Evolutionary conservation across 805 yeast genomes (phyloP).

Genomic region (Pichia eremophila): DNA sequence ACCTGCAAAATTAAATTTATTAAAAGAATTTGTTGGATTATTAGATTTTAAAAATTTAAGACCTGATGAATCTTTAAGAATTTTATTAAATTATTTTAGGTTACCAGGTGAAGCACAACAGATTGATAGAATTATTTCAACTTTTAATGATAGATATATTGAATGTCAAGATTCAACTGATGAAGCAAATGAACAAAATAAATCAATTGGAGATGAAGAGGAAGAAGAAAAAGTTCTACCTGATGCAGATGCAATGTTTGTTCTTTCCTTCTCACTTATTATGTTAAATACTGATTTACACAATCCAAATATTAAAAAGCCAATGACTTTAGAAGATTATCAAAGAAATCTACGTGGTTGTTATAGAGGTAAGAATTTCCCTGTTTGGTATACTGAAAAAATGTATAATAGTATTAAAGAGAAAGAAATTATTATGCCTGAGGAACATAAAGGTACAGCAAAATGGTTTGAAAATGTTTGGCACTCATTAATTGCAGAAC

Average conservation of each 20-base stretch:
- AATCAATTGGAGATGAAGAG: conserved; percentile 18
- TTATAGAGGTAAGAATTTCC: conserved; percentile 66
- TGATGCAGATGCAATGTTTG: conserved; percentile 78
- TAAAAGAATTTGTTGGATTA: conserved; percentile 53
- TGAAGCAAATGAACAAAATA: conserved; percentile 1
- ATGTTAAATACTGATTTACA: conserved; percentile 92
- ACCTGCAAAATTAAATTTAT: conserved; percentile 50
- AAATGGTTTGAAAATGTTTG: conserved; percentile 86
- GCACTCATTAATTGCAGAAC: conserved; percentile 58
- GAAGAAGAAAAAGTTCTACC: conserved; percentile 49
- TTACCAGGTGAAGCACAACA: conserved; percentile 97
- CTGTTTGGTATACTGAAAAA: conserved; percentile 73
- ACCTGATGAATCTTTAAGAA: conserved; percentile 88
- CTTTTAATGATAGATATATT: conserved; percentile 75
- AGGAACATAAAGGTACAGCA: conserved; percentile 88
- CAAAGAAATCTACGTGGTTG: conserved; percentile 73
- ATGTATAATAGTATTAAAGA: conserved; percentile 75
- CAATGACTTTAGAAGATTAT: conserved; percentile 83
- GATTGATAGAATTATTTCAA: conserved; percentile 84
- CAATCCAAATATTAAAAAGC: conserved; percentile 84
- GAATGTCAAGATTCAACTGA: conserved; percentile 36
- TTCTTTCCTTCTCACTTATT: conserved; percentile 83
- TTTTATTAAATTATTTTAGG: conserved; percentile 73
- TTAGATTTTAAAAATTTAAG: conserved; percentile 72
- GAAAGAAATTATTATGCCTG: conserved; percentile 93